A percentile compares a stretch with the other conserved stretches of the same genome.
phyloP scores from a whole-genome alignment of 352 stramenopile genomes.

The Phytophthora tentaculata region DNA sequence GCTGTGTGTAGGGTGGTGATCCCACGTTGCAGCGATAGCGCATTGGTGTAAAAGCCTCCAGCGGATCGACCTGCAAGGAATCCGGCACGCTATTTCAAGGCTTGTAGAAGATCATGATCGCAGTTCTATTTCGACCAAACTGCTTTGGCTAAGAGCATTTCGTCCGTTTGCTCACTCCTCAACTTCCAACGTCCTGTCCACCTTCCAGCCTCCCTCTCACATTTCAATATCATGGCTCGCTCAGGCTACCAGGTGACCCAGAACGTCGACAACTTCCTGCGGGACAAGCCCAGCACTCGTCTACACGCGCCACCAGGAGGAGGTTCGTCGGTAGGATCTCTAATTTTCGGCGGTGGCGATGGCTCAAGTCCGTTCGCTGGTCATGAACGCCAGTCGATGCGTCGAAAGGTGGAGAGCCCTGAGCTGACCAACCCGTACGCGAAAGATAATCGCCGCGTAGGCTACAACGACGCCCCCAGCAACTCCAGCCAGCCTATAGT shows the following conservation, averaged over 20 bases:
- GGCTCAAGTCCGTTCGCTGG: conserved; percentile 58
- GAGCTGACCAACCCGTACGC: conserved; percentile 61
- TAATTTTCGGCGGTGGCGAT: conserved; percentile 75
- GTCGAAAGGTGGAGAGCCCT: conserved; percentile 58
- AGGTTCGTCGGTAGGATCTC: conserved; percentile 69
- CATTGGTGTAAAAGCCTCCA: too few relatives aligned
- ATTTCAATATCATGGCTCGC: conserved; percentile 54
- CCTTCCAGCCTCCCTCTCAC: conserved; percentile 4
- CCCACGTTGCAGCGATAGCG: conserved; percentile 13
- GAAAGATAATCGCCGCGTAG: conserved; percentile 38
- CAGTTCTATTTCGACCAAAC: conserved; percentile 33
- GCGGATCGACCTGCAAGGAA: conserved; percentile 18
- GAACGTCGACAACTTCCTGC: conserved; percentile 83
- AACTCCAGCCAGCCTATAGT: conserved; percentile 28
- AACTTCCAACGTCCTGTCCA: conserved; percentile 29
- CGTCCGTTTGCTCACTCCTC: conserved; percentile 35
- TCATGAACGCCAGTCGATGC: conserved; percentile 47
- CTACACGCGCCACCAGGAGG: conserved; percentile 75
- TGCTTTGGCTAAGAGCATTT: not conserved
- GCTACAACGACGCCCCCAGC: conserved; percentile 30
- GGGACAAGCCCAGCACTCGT: conserved; percentile 79
- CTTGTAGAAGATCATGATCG: conserved; percentile 12
- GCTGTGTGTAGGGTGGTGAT: conserved; percentile 3
- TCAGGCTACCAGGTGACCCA: conserved; percentile 66
- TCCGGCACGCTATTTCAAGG: conserved; percentile 32